Percentiles rank a stretch among this genome's conserved stretches.
Evolutionary conservation across 1,139 yeast species (phyloP).

Genomic region (Candida pseudoviswanathii): DNA sequence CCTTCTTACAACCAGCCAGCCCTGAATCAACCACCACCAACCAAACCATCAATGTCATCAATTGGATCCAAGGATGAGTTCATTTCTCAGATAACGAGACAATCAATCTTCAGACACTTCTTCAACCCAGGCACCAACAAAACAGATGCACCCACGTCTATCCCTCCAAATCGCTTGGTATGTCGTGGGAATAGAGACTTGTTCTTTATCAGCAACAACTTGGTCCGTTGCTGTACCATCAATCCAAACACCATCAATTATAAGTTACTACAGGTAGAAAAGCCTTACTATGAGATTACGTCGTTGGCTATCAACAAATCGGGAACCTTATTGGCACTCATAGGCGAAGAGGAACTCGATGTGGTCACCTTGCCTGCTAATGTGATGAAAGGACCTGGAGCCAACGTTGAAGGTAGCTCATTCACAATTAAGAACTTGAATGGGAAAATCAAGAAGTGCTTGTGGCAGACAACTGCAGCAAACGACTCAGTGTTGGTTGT

Average conservation of each 20-base stretch:
- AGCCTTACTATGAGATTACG: conserved; percentile 21
- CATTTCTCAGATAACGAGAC: conserved; percentile 15
- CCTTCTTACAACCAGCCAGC: not conserved
- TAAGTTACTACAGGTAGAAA: conserved; percentile 16
- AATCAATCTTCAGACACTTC: conserved; percentile 22
- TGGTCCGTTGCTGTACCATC: conserved; percentile 32
- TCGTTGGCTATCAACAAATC: conserved; percentile 30
- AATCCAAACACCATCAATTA: conserved; percentile 25
- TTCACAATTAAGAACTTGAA: conserved; percentile 20
- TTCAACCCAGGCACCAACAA: conserved; percentile 2
- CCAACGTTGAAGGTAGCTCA: conserved; percentile 17
- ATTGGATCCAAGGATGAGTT: conserved; percentile 13
- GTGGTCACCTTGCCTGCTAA: conserved; percentile 28
- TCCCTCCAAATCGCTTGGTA: conserved; percentile 18
- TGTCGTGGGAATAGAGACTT: conserved; percentile 29
- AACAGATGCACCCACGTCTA: conserved; percentile 7
- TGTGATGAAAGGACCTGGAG: conserved; percentile 3
- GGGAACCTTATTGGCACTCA: conserved; percentile 36
- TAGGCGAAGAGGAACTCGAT: conserved; percentile 29
- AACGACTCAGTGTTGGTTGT: conserved; percentile 34
- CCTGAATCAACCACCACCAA: not conserved
- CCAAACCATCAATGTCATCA: conserved; percentile 3
- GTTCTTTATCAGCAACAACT: conserved; percentile 31
- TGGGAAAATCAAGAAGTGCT: conserved; percentile 25
- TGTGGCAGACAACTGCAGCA: conserved; percentile 36